These are phyloP conservation scores for Linanthus parryae DNA, from an alignment of 148 eudicot genomes.

Conservation along the genomic window DNA sequence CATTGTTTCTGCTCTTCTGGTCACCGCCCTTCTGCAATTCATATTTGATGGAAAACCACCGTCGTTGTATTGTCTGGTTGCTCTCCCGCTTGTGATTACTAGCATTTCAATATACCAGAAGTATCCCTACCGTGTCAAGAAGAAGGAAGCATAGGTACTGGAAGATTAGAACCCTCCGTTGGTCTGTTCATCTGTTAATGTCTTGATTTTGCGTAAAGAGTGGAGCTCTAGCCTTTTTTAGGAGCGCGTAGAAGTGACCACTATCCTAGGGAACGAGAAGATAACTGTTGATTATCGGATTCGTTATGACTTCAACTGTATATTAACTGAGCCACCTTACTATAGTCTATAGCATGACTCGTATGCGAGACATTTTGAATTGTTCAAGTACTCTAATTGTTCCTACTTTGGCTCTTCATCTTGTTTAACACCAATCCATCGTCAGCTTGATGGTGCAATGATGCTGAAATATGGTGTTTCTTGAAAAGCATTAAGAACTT, in stretches of 20 bases:
- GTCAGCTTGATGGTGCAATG: too few species aligned
- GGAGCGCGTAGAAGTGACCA: background rate
- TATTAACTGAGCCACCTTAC: background rate
- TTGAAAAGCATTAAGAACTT: too few species aligned
- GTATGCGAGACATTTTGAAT: too few species aligned
- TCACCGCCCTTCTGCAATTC: slow-evolving; percentile 86
- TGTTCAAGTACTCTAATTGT: too few species aligned
- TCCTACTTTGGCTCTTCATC: too few species aligned
- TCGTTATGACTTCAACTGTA: background rate
- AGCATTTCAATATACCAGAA: slow-evolving; percentile 91
- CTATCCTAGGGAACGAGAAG: slow-evolving; percentile 1
- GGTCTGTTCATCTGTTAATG: background rate
- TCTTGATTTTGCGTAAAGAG: background rate
- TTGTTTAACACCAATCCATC: too few species aligned
- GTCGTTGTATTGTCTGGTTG: slow-evolving; percentile 74
- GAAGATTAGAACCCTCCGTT: background rate
- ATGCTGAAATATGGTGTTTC: too few species aligned
- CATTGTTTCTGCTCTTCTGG: slow-evolving; percentile 92
- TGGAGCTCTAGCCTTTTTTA: background rate
- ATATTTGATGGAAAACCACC: slow-evolving; percentile 87
- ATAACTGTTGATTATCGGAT: background rate
- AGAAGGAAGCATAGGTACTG: slow-evolving; percentile 43
- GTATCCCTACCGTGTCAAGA: slow-evolving; percentile 73
- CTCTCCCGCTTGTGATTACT: slow-evolving; percentile 75
- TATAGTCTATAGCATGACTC: too few species aligned